Evolutionary conservation across 768 basidiomycete species (phyloP).

Genomic region (Tulasnella sp.): DNA sequence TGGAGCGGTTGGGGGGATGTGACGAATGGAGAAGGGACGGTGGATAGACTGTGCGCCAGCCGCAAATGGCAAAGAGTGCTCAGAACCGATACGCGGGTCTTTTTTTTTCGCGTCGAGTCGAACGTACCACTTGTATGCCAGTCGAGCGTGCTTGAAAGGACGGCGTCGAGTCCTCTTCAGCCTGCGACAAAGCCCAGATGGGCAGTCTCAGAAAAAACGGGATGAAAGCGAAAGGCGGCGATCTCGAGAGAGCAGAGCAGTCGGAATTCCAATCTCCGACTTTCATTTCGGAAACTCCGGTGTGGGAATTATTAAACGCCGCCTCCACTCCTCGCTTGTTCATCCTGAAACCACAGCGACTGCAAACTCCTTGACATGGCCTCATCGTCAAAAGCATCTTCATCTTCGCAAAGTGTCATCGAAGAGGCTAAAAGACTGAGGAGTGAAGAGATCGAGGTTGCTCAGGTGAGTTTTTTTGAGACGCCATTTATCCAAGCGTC

Average conservation of each 20-base stretch:
- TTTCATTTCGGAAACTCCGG: background rate
- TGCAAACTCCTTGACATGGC: background rate
- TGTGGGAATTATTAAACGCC: background rate
- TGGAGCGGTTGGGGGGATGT: background rate
- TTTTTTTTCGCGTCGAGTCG: background rate
- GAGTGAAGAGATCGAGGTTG: constrained; percentile 2
- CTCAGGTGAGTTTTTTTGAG: background rate
- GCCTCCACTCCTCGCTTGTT: background rate
- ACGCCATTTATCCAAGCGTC: background rate
- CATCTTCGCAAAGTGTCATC: background rate
- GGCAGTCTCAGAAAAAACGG: background rate
- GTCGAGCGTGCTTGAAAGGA: background rate
- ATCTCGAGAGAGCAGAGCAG: background rate
- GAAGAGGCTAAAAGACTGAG: background rate
- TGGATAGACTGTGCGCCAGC: background rate
- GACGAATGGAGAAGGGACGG: constrained; percentile 9
- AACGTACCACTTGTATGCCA: background rate
- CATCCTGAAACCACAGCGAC: background rate
- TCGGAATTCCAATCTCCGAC: background rate
- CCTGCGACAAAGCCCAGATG: background rate
- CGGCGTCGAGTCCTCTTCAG: background rate
- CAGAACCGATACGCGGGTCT: background rate
- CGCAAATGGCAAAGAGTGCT: constrained; percentile 4
- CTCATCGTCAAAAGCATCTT: background rate
- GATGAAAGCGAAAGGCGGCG: background rate